Percentiles rank a stretch among this genome's conserved stretches.
Evolutionary conservation across 768 basidiomycete genomes (phyloP).

Genomic region (Naganishia vaughanmartiniae): DNA sequence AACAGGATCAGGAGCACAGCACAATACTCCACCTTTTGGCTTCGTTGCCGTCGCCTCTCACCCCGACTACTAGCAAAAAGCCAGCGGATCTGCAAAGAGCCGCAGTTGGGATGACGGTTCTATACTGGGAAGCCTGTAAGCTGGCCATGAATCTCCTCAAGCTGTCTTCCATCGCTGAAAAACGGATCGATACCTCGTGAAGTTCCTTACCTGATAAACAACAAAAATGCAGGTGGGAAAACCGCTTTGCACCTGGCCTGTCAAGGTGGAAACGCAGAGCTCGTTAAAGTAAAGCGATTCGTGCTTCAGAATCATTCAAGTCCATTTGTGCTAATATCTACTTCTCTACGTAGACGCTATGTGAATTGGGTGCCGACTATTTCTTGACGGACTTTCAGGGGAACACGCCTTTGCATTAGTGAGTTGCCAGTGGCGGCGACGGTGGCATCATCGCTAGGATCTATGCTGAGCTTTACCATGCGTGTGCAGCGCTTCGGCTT

Average conservation of each 20-base stretch:
- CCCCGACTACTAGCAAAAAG: slow-evolving; percentile 39
- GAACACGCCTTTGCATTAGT: slow-evolving; percentile 92
- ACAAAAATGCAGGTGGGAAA: slow-evolving; percentile 85
- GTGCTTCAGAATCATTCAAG: background rate
- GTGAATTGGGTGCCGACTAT: slow-evolving; percentile 83
- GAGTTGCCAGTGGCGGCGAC: slow-evolving; percentile 75
- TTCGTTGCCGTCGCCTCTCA: slow-evolving; percentile 62
- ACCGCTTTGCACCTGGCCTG: slow-evolving; percentile 86
- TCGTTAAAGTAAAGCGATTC: slow-evolving; percentile 69
- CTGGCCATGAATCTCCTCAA: background rate
- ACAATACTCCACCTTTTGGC: slow-evolving; percentile 92
- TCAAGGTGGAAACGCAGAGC: slow-evolving; percentile 81
- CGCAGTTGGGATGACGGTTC: slow-evolving; percentile 21
- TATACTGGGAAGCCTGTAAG: slow-evolving; percentile 33
- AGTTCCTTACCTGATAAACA: slow-evolving; percentile 77
- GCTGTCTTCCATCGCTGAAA: background rate
- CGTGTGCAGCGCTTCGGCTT: slow-evolving; percentile 53
- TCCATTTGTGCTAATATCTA: slow-evolving; percentile 23
- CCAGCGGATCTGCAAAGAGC: slow-evolving; percentile 19
- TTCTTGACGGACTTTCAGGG: slow-evolving; percentile 87
- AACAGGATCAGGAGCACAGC: slow-evolving; percentile 84
- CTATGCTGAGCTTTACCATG: slow-evolving; percentile 32
- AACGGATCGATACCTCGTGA: slow-evolving; percentile 60
- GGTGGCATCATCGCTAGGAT: slow-evolving; percentile 55
- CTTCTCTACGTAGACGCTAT: slow-evolving; percentile 68